phyloP scores from a whole-genome alignment of 805 yeast species.

The Wickerhamiella dianesei region DNA sequence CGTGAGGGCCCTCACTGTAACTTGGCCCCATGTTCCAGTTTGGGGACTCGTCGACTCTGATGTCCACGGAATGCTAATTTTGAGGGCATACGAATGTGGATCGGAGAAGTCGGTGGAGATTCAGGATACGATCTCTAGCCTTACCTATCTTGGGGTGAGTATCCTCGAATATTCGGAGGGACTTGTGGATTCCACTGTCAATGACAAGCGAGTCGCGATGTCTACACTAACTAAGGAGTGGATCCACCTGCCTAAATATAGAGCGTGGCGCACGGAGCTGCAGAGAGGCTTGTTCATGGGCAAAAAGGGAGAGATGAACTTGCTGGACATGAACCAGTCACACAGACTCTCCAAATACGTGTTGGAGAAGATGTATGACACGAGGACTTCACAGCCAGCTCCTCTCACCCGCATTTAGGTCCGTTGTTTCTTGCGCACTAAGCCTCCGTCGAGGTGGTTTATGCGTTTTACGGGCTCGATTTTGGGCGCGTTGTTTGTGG shows the following conservation, averaged over 20 bases:
- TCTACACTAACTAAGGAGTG: slow-evolving; percentile 22
- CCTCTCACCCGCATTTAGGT: not conserved
- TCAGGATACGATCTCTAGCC: slow-evolving; percentile 3
- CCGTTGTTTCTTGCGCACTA: slow-evolving; percentile 20
- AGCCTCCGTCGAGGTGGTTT: slow-evolving; percentile 15
- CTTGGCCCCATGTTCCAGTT: slow-evolving; percentile 28
- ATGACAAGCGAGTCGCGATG: slow-evolving; percentile 26
- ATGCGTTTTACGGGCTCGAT: slow-evolving; percentile 4
- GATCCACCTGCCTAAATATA: slow-evolving; percentile 13
- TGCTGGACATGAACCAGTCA: slow-evolving; percentile 20
- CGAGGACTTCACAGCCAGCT: too few relatives aligned
- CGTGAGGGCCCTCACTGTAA: slow-evolving; percentile 22
- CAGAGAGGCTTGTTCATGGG: slow-evolving; percentile 39
- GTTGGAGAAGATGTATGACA: slow-evolving; percentile 7
- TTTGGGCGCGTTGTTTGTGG: not conserved
- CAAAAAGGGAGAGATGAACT: slow-evolving; percentile 47
- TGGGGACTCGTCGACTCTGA: slow-evolving; percentile 49
- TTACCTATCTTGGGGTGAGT: slow-evolving; percentile 31
- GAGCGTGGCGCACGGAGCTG: slow-evolving; percentile 31
- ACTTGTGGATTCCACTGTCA: slow-evolving; percentile 18
- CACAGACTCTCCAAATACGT: slow-evolving; percentile 15
- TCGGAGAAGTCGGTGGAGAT: slow-evolving; percentile 10
- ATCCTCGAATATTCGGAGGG: slow-evolving; percentile 29
- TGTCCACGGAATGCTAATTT: slow-evolving; percentile 46
- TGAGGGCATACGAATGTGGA: slow-evolving; percentile 26